Evolutionary conservation across 768 basidiomycete genomes (phyloP).

Genomic region (Cystofilobasidium macerans): DNA sequence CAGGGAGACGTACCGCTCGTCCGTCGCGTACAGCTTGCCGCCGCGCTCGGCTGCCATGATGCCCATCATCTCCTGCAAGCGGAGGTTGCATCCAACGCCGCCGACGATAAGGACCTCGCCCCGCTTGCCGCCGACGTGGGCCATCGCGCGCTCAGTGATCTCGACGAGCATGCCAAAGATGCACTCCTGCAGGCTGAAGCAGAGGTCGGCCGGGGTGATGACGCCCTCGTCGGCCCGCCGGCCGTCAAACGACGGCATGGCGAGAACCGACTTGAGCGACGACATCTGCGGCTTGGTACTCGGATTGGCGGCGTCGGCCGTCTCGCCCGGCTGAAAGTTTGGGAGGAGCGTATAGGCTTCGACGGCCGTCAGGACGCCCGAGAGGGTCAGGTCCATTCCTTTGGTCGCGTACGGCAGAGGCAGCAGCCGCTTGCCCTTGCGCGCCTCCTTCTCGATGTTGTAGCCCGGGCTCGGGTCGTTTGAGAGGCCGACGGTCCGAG

Average conservation of each 20-base stretch:
- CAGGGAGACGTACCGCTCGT: constrained; percentile 72
- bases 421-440: constrained; percentile 76
- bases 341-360: constrained; percentile 61
- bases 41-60: constrained; percentile 86
- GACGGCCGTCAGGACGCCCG: constrained; percentile 78
- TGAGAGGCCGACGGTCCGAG: constrained; percentile 80
- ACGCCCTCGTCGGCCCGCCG: constrained; percentile 46
- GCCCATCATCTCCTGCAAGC: constrained; percentile 97
- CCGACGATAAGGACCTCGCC: constrained; percentile 95
- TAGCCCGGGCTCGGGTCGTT: constrained; percentile 95
- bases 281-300: constrained; percentile 1
- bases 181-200: constrained; percentile 93
- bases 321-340: constrained; percentile 19
- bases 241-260: not conserved
- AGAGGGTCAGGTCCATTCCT: constrained; percentile 94
- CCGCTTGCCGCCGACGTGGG: constrained; percentile 59
- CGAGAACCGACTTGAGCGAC: constrained; percentile 10
- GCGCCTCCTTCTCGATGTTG: constrained; percentile 93
- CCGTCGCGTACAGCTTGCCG: constrained; percentile 84
- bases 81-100: constrained; percentile 95
- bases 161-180: constrained; percentile 98
- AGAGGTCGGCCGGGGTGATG: constrained; percentile 90
- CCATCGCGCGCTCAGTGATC: constrained; percentile 98
- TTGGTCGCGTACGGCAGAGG: constrained; percentile 89
- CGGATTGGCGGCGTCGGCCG: not conserved